Percentiles rank a stretch among this genome's conserved stretches.
These are phyloP conservation scores for Gremmenia infestans DNA, from an alignment of 2,329 filamentous ascomycete genomes.

Conservation along the genomic window DNA sequence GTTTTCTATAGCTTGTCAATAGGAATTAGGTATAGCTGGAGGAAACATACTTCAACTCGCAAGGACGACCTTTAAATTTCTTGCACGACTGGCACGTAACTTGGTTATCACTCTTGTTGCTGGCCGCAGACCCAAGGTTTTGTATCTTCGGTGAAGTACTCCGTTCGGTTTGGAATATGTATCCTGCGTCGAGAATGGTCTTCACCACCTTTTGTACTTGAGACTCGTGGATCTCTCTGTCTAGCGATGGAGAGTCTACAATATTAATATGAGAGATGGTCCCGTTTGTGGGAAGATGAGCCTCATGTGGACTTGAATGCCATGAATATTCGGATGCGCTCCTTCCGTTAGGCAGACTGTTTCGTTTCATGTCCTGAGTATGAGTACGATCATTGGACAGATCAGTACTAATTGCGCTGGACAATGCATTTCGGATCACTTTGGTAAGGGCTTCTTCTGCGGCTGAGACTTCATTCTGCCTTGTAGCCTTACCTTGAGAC, in stretches of 20 bases:
- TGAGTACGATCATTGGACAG: constrained; percentile 4
- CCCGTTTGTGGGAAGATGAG: neutral
- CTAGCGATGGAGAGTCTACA: constrained; percentile 5
- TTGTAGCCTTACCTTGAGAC: constrained; percentile 19
- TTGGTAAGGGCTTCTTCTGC: constrained; percentile 23
- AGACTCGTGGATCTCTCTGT: constrained; percentile 11
- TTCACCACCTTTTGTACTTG: constrained; percentile 20
- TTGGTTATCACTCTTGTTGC: constrained; percentile 27
- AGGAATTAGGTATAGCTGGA: neutral
- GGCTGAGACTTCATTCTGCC: constrained; percentile 19
- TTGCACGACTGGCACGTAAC: constrained; percentile 37
- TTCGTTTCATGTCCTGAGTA: constrained; percentile 9
- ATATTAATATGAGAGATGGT: constrained; percentile 6
- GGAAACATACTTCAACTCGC: constrained; percentile 51
- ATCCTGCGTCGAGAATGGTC: constrained; percentile 22
- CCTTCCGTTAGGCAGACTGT: constrained; percentile 19
- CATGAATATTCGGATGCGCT: constrained; percentile 5
- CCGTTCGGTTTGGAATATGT: constrained; percentile 21
- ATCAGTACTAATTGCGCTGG: constrained; percentile 12
- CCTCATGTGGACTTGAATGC: constrained; percentile 6
- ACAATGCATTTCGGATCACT: constrained; percentile 21
- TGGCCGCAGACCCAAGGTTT: constrained; percentile 22
- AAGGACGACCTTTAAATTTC: constrained; percentile 46
- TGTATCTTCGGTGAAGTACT: constrained; percentile 14
- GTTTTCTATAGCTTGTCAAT: constrained; percentile 56